Base-by-base conservation (phyloP, 2,329 filamentous ascomycete genomes). In the Fusarium bactridioides region DNA sequence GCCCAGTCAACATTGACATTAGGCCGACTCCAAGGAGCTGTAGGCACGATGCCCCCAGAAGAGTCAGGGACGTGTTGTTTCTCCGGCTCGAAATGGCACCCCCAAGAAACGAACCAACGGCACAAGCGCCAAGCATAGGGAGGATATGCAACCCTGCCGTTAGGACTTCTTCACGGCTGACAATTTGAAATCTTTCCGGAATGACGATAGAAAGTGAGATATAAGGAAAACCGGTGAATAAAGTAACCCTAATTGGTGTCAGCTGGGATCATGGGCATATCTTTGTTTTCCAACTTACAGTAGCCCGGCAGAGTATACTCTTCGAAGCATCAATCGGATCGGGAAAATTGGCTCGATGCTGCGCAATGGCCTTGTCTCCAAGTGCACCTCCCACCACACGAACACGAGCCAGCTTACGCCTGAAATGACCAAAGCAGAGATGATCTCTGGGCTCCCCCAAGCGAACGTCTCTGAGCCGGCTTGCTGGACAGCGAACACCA, bases 131-230 rank as follows among this genome's bases (percentile, higher is more conserved):
- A 2, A 91, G 84, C 80, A 91, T 83, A 1, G 89, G 89, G 19
- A 91, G 80, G 10, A 91, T 82, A 48, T 89, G 86, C 8, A 90
- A 77, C 9, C 89, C 88, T 1, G 89, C 87, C 74, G 84, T 83
- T 29, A 90, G 81, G 0, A 87, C 83, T 37, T 80, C 84, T 54
- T 89, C 84, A 10, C 81, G 81, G 69, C 90, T 87, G 58, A 90
- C 85, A 41, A 91, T 86, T 67, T 91, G 89, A 55, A 90, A 88
- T 11, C 88, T 82, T 70, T 91, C 87, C 2, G 89, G 89, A 9
- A 91, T 83, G 37, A 86, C 84, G 62, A 90, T 85, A 18, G 88
- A 85, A n/a, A 90, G 82, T 9, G 87, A 82, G 27, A 91, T 85
- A 67, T 90, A 90, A 1, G 86, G 82, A 57, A 88, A 89, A 4